phyloP scores from a whole-genome alignment of 75 land plant genomes.

The Cunninghamia lanceolata region DNA sequence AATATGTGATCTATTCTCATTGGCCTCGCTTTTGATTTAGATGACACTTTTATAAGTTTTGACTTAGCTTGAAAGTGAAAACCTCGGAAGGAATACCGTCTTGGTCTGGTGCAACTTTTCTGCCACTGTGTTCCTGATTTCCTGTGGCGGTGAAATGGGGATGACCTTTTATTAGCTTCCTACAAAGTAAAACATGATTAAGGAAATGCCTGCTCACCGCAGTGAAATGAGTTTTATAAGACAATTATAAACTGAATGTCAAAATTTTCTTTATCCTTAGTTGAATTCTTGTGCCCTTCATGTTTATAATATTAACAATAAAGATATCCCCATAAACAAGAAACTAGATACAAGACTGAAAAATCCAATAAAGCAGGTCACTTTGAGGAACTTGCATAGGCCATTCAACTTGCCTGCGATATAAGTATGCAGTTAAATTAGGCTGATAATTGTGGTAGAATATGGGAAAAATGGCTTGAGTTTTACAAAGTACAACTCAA shows the following conservation, averaged over 20 bases:
- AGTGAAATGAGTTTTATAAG: not conserved
- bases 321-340: too few species aligned
- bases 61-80: not conserved
- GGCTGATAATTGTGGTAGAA: too few species aligned
- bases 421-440: not conserved
- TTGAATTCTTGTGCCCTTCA: too few species aligned
- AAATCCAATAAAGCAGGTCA: not conserved
- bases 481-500: too few species aligned
- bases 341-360: not conserved
- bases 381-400: not conserved
- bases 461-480: not conserved
- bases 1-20: not conserved
- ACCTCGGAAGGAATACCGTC: not conserved
- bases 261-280: not conserved
- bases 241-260: not conserved
- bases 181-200: not conserved
- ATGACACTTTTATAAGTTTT: not conserved
- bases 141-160: not conserved
- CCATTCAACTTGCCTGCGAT: not conserved
- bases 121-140: not conserved
- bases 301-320: too few species aligned
- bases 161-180: not conserved
- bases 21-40: not conserved
- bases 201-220: not conserved
- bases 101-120: not conserved